Base-by-base conservation (phyloP, 1,284 basidiomycete genomes). In the Cystobasidiaceae sp. region DNA sequence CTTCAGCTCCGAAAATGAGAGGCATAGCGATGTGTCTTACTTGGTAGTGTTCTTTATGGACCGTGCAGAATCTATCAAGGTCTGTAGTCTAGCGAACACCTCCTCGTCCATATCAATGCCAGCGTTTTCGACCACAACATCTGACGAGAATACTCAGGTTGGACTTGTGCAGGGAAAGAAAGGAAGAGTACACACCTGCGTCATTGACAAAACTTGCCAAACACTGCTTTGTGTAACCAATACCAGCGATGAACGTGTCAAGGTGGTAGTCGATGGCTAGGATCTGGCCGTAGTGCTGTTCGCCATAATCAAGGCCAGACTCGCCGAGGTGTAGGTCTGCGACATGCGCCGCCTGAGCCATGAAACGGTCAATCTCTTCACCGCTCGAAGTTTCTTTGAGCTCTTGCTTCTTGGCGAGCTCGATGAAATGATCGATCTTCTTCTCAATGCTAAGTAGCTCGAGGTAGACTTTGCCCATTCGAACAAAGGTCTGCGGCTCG, bases 311-410 rank as follows among this genome's bases (percentile, higher is more conserved):
- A 50, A 86, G 83, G n/a, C 88, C 85, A 67, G 86, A 88, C 27
- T 84, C 84, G 21, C 52, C 81, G 73, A 96, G 90, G 75, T 91
- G 88, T 1, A 88, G 85, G 71, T 91, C 90, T 0, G 87, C 84
- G 7, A 96, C 81, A 75, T 96, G 92, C 68, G 93, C 89, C 71
- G 93, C 91, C 74, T 94, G 90, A 0, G 88, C 85, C 68, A 92
- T 85, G 75, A 94, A 85, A 78, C 89, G 91, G 68, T 83, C 81
- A 49, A 97, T 82, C 73, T 97, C 93, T 70, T 82, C 86, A 15
- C 89, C 90, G 77, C 93, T 97, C 71, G 96, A 92, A 77, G 86
- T 83, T 77, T 94, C 93, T 45, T 88, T 83, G 79, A 98, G 91
- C 76, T 92, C 92, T 70, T 97, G 91, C 45, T 85, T 81, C 49